Percentiles rank a stretch among this genome's conserved stretches.
phyloP scores from a whole-genome alignment of 2,329 filamentous ascomycete genomes.

The Trichophyton equinum region DNA sequence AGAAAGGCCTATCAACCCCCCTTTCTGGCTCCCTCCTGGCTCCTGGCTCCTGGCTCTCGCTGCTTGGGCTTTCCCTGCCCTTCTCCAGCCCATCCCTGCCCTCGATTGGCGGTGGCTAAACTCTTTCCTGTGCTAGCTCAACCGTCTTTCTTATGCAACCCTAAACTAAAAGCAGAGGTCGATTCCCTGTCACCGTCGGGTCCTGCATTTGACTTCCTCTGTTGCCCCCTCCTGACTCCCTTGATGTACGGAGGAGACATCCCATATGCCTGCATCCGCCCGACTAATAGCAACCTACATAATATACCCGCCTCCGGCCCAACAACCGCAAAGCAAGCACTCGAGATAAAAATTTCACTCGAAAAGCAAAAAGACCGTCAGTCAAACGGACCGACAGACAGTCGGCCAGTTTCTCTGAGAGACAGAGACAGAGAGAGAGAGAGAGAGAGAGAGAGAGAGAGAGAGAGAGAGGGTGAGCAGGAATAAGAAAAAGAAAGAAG shows the following conservation, averaged over 20 bases:
- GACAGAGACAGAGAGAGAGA: neutral
- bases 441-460: neutral
- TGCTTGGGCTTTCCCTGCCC: neutral
- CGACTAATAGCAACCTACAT: constrained; percentile 3
- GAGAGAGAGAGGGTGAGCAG: neutral
- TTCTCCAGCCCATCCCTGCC: neutral
- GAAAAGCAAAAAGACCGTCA: neutral
- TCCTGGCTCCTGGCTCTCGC: neutral
- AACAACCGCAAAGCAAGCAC: constrained; percentile 3
- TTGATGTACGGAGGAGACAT: neutral
- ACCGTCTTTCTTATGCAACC: constrained; percentile 4
- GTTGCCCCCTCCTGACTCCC: neutral
- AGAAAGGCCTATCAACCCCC: neutral
- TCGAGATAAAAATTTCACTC: neutral
- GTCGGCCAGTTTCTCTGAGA: neutral
- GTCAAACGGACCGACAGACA: neutral
- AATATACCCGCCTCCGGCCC: constrained; percentile 4
- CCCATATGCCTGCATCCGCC: constrained; percentile 3
- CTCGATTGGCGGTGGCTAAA: neutral
- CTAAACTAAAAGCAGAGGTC: constrained; percentile 2
- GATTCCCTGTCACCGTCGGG: constrained; percentile 1
- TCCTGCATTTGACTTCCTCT: constrained; percentile 3
- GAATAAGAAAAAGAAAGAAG: constrained; percentile 1
- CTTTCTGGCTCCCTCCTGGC: neutral
- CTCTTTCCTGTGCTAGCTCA: constrained; percentile 3